These are phyloP conservation scores for Erodium chrysanthum DNA, from an alignment of 441 rosid species.

Conservation along the genomic window DNA sequence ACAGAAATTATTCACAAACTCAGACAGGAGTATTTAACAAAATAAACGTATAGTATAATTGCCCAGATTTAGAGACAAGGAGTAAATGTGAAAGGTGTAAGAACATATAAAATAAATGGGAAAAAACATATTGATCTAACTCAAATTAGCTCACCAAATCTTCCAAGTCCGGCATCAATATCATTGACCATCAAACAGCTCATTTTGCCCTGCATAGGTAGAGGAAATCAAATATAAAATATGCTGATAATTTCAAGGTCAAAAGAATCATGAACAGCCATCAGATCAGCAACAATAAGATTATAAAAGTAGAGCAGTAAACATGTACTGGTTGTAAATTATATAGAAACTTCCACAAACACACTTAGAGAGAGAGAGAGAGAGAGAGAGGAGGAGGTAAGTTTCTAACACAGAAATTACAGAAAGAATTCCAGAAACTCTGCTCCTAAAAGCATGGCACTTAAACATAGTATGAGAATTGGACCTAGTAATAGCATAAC, in stretches of 20 bases:
- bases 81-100: not conserved
- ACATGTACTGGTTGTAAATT: not conserved
- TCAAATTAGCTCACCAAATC: slow-evolving; percentile 62
- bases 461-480: not conserved
- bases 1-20: slow-evolving; percentile 10
- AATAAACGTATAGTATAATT: not conserved
- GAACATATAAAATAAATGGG: not conserved
- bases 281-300: slow-evolving; percentile 5
- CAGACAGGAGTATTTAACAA: slow-evolving; percentile 1
- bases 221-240: slow-evolving; percentile 16
- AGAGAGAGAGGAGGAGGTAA: not conserved
- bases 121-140: not conserved
- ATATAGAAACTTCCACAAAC: not conserved
- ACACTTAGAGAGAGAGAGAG: not conserved
- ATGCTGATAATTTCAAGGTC: slow-evolving; percentile 9
- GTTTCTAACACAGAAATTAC: not conserved
- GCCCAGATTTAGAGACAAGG: not conserved
- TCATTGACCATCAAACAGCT: slow-evolving; percentile 94
- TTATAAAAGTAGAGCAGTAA: not conserved
- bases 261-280: slow-evolving; percentile 11
- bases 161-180: slow-evolving; percentile 92
- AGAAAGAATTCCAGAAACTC: not conserved
- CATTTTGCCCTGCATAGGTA: slow-evolving; percentile 75
- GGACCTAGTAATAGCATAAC: not conserved
- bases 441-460: not conserved